phyloP scores from a whole-genome alignment of 208 protist genomes.

The Tritrichomonas foetus region DNA sequence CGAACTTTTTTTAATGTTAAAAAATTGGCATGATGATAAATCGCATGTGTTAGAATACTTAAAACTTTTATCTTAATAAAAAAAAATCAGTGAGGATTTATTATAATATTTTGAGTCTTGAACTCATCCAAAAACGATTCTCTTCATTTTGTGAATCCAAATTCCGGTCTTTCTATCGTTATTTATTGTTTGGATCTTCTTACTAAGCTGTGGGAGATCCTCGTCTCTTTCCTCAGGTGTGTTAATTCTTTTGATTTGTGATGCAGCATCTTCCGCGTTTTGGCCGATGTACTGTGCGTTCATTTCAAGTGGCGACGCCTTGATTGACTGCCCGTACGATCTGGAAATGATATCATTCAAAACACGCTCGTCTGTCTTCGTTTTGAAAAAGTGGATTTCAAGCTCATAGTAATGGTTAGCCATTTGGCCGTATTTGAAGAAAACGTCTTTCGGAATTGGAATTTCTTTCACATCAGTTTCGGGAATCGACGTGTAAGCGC shows the following conservation, averaged over 20 bases:
- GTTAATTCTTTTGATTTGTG: neutral
- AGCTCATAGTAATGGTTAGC: slow-evolving; percentile 7
- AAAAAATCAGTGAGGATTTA: too few species aligned
- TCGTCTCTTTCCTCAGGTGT: too few species aligned
- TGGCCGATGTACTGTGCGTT: neutral
- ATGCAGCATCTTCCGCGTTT: neutral
- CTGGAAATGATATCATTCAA: neutral
- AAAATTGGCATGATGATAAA: too few species aligned
- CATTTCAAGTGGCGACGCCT: neutral
- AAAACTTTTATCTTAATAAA: too few species aligned
- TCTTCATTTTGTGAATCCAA: neutral
- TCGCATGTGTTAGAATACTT: too few species aligned
- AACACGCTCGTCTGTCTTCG: neutral
- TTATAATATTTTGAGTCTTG: too few species aligned
- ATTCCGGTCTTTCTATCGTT: neutral
- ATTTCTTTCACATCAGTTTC: neutral
- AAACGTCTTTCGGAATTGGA: neutral
- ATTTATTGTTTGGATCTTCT: neutral
- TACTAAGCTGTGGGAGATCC: neutral
- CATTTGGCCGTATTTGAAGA: neutral
- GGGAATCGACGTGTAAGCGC: neutral
- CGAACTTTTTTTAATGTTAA: too few species aligned
- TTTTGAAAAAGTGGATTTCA: neutral
- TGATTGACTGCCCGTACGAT: neutral
- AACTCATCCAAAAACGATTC: neutral